These are phyloP conservation scores for Solanum hybrid DNA, from an alignment of 305 asterid species.

Conservation along the genomic window DNA sequence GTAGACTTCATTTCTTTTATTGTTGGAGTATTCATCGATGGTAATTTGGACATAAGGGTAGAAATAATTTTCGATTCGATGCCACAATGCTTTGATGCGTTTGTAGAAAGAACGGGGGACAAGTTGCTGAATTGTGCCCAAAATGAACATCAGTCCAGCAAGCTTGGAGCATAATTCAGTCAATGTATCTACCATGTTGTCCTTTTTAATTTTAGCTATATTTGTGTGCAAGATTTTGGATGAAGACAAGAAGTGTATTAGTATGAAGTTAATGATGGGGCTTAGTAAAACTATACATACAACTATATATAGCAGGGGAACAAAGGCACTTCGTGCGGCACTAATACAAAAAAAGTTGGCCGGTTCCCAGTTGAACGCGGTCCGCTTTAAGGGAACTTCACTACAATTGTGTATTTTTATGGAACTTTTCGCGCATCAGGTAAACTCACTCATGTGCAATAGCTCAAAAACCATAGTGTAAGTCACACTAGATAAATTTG, in stretches of 20 bases:
- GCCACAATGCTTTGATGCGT: neutral
- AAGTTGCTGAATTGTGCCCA: conserved; percentile 11
- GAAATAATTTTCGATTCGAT: neutral
- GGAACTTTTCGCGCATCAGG: rapidly evolving
- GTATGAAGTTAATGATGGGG: neutral
- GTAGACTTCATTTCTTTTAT: neutral
- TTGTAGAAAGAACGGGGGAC: neutral
- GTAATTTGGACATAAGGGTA: neutral
- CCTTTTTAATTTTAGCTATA: neutral
- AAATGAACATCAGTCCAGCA: conserved; percentile 12
- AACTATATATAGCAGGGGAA: neutral
- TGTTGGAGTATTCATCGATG: neutral
- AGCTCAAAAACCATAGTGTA: neutral
- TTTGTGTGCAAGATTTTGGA: neutral
- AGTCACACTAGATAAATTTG: neutral
- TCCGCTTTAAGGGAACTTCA: neutral
- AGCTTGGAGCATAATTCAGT: conserved; percentile 8
- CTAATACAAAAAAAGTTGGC: neutral
- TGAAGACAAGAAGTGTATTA: neutral
- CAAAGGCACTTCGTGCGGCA: neutral
- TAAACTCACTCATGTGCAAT: neutral
- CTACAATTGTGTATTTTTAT: neutral
- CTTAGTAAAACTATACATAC: neutral
- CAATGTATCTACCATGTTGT: conserved; percentile 1
- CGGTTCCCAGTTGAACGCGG: neutral